Evolutionary conservation across 768 basidiomycete species (phyloP), one percentile per base, ranked within the genome.

Genomic region (Paxillus ammoniavirescens): DNA sequence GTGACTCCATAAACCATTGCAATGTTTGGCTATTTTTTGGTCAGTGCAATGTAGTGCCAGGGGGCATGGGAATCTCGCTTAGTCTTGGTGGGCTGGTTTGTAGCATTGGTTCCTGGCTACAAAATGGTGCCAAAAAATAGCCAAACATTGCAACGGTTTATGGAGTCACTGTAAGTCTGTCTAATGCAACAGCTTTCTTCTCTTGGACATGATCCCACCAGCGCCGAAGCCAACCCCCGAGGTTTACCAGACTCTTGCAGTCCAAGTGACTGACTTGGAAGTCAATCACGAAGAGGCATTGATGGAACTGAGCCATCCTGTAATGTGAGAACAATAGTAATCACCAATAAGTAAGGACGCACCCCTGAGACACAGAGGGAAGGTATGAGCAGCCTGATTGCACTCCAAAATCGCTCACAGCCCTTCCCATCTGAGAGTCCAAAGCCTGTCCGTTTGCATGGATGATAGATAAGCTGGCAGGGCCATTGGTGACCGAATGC

Each of bases 381-480:
- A 1, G 66, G 50, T 30, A 68, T 63, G 5, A 68, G 57, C 3
- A 41, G 21, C 33, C 55, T 59, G 31, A 66, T 47, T 4, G 53
- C 28, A 42, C 62, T 63, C 69, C 66, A 70, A 3, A 67, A 41
- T 26, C 61, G 18, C 44, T 70, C 63, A 33, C 61, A 58, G 5
- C 68, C 68, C 42, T 70, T 65, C 15, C 68, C 68, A 47, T 70
- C 66, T 10, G 61, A 54, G 5, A 65, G 48, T 0, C 68, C 62
- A 37, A 68, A 61, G 12, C 62, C 65, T 18, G 53, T 36, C 3
- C 52, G 18, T 17, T 73, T 49, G 9, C 71, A 56, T 3, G 74
- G 75, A 49, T 72, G 73, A 51, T 73, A 74, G 0, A 65, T 41
- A 0, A 77, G 49, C 40, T 73, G 72, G 50, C 72, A 72, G 1